Evolutionary conservation across 2,329 filamentous ascomycete species (phyloP).

Genomic region (Aspergillus pseudonomiae): DNA sequence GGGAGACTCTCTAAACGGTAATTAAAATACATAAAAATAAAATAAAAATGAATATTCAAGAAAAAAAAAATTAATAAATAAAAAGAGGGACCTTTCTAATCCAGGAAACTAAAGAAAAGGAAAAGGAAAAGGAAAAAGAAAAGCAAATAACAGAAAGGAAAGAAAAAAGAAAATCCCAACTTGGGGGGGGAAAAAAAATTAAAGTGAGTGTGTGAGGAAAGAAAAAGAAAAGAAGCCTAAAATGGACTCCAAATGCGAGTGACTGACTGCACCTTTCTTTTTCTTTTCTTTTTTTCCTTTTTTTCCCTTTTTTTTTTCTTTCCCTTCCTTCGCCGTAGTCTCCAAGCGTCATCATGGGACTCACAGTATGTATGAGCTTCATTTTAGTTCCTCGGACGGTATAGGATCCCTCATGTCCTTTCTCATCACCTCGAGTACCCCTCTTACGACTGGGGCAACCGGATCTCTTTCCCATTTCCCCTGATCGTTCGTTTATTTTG

Average conservation of each 20-base stretch:
- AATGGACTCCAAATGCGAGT: background rate
- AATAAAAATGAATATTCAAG: background rate
- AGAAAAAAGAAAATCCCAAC: background rate
- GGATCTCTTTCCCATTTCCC: background rate
- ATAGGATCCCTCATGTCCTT: background rate
- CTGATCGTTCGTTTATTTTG: background rate
- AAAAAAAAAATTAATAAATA: background rate
- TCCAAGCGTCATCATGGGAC: constrained; percentile 4
- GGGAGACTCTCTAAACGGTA: background rate
- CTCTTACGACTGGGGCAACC: background rate
- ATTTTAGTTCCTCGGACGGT: background rate
- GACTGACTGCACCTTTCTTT: background rate
- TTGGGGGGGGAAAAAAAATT: background rate
- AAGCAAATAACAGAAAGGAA: background rate
- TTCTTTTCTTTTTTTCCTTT: background rate
- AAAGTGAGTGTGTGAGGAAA: background rate
- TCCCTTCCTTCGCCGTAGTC: background rate
- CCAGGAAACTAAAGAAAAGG: background rate
- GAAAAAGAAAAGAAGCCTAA: constrained; percentile 5
- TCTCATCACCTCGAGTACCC: background rate
- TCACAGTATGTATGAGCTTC: background rate
- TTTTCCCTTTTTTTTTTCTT: background rate
- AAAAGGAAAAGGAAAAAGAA: background rate
- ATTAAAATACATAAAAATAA: background rate
- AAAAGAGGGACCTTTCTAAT: background rate